Evolutionary conservation across 129 eudicot genomes (phyloP).

Genomic region (Centaurea solstitialis): DNA sequence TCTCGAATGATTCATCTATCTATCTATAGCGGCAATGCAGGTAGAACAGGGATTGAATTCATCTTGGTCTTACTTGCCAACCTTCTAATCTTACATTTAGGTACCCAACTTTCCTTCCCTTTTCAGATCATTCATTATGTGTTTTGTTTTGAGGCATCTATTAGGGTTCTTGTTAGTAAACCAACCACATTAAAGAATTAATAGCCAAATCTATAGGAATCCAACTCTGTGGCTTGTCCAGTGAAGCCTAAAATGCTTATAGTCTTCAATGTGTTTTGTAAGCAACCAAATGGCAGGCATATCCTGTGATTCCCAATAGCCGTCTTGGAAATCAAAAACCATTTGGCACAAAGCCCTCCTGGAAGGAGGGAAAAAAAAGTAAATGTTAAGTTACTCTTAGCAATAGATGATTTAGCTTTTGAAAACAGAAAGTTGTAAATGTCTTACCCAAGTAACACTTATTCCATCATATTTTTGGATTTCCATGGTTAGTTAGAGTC

Average conservation of each 20-base stretch:
- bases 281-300: background rate
- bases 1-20: too few relatives aligned
- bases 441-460: slow-evolving; percentile 1
- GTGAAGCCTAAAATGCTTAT: background rate
- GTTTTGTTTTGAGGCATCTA: background rate
- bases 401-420: background rate
- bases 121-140: background rate
- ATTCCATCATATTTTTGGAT: background rate
- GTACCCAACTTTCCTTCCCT: slow-evolving; percentile 18
- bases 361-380: background rate
- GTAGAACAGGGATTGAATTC: too few relatives aligned
- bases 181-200: background rate
- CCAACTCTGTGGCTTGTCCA: background rate
- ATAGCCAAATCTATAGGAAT: slow-evolving; percentile 3
- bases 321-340: background rate
- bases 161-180: slow-evolving; percentile 5
- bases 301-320: slow-evolving; percentile 5
- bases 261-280: slow-evolving; percentile 3
- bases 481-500: background rate
- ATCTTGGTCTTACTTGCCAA: slow-evolving; percentile 94
- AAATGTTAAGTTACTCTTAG: background rate
- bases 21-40: too few relatives aligned
- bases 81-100: slow-evolving; percentile 73
- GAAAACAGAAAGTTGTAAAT: background rate
- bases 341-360: slow-evolving; percentile 7